Evolutionary conservation across 352 stramenopile species (phyloP).

Genomic region (Globisporangium irregulare): DNA sequence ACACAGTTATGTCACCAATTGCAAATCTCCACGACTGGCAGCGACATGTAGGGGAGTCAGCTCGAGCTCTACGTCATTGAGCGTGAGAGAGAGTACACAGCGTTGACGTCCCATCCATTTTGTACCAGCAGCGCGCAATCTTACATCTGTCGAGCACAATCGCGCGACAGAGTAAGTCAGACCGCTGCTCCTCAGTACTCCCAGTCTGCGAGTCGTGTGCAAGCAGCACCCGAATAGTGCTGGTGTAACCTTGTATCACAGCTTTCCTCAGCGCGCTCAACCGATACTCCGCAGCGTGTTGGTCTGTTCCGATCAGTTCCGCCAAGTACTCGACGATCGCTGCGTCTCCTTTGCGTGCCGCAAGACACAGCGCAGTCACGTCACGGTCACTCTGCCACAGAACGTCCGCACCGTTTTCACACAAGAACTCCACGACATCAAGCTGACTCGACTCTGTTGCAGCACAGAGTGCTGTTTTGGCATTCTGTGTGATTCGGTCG

Average conservation of each 20-base stretch:
- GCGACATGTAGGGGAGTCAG: neutral
- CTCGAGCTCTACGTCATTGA: neutral
- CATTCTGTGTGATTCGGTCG: neutral
- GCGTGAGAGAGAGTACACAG: neutral
- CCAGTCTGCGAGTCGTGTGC: neutral
- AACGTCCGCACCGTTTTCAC: neutral
- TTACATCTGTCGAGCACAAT: neutral
- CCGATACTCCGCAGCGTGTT: neutral
- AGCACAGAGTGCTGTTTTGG: neutral
- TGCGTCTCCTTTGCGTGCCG: neutral
- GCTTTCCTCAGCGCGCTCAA: neutral
- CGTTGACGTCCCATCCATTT: neutral
- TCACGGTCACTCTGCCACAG: neutral
- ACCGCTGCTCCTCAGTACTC: too few species aligned
- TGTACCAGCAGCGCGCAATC: neutral
- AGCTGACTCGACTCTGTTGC: neutral
- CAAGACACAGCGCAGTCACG: neutral
- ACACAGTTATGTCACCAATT: constrained; percentile 2
- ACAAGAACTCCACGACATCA: constrained; percentile 6
- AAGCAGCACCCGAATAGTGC: neutral
- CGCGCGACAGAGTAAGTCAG: neutral
- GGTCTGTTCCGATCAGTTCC: neutral
- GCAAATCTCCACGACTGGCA: neutral
- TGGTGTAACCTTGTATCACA: neutral
- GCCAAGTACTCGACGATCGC: constrained; percentile 8